Evolutionary conservation across 2,329 filamentous ascomycete genomes (phyloP), one percentile per base, ranked within the genome.

Genomic region (Sporothrix brunneoviolacea): DNA sequence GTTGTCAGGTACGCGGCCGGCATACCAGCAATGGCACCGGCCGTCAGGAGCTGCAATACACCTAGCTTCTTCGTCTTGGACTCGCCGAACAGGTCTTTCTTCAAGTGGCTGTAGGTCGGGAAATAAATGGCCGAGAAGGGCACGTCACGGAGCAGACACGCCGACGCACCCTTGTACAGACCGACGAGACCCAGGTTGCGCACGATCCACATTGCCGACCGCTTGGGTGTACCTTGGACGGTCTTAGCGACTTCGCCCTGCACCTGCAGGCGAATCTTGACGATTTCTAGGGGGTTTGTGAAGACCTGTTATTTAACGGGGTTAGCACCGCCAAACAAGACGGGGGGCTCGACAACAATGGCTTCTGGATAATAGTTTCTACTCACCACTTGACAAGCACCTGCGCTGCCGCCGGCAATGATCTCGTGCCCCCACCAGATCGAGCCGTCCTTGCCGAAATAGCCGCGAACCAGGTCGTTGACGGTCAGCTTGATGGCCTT

Each of bases 121-220:
- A 98, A 98, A 75, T 98, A 98, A 65, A 98, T 98, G 61, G 89
- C 90, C 18, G 91, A 97, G 75, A 98, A 98, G 39, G 93, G 93
- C 36, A 97, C 89, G 68, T 98, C 93, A 60, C 93, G 91, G 57
- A 97, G 79, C 61, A 98, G 75, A 71, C 93, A 98, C 18, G 93
- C 93, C 39, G 84, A 89, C 18, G 91, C 93, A 55, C 93, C 93
- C 77, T 96, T 97, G 79, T 98, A 98, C 59, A 98, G 76, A 51
- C 93, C 93, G 44, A 95, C 76, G 43, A 98, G 80, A 76, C 93
- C 93, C 55, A 98, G 75, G 70, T 98, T 96, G 66, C 84, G 84
- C 55, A 97, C 86, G 60, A 98, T 97, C 93, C 93, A 98, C 75
- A 97, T 87, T 52, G 93, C 93, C 10, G 91, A 95, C 59, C 93